Percentiles rank a stretch among this genome's conserved stretches.
These are phyloP conservation scores for Psidium friedrichsthalianum DNA, from an alignment of 345 rosid genomes.

Conservation along the genomic window DNA sequence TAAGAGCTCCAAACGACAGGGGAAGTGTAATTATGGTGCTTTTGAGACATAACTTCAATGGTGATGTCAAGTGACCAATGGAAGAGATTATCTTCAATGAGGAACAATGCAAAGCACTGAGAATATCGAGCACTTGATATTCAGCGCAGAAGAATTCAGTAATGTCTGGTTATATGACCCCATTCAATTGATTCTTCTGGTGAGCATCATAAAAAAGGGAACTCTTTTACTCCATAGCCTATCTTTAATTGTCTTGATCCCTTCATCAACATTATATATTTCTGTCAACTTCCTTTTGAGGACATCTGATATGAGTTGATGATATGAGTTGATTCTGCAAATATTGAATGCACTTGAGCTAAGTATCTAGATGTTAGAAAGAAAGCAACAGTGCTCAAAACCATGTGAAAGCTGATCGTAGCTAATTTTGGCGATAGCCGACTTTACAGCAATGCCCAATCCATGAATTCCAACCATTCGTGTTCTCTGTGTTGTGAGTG, in stretches of 20 bases:
- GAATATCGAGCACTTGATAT: not conserved
- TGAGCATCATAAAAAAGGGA: not conserved
- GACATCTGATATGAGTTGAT: not conserved
- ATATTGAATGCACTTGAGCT: not conserved
- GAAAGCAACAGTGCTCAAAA: no score
- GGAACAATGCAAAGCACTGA: not conserved
- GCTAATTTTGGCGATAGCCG: not conserved
- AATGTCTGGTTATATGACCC: not conserved
- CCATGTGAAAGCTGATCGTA: not conserved
- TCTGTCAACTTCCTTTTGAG: not conserved
- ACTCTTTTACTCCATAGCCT: not conserved
- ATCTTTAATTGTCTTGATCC: not conserved
- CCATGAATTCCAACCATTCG: not conserved
- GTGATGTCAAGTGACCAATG: not conserved
- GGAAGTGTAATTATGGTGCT: not conserved
- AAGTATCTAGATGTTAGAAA: not conserved
- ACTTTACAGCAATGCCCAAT: not conserved
- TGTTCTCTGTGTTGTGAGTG: not conserved
- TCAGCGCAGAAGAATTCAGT: not conserved
- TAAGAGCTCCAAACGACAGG: not conserved
- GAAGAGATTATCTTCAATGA: not conserved
- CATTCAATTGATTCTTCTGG: not conserved
- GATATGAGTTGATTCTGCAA: not conserved
- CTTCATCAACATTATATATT: no score
- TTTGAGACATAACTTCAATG: not conserved